Conservation (phyloP, 345 rosid genomes). For the Linum trigynum region DNA sequence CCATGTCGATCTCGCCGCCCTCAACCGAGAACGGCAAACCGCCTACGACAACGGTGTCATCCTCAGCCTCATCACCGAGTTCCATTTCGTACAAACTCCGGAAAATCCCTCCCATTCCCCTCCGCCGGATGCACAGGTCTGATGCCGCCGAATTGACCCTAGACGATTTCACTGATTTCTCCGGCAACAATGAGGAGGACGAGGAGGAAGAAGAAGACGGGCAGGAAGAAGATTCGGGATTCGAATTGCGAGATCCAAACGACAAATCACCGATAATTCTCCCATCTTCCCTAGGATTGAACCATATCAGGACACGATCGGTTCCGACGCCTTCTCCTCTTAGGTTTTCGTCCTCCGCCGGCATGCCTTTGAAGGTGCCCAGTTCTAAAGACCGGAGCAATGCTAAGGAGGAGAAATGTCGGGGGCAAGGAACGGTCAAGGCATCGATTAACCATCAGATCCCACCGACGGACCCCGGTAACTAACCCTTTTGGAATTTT, state of each 20-base stretch:
- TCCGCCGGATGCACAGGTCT: slow-evolving; percentile 17
- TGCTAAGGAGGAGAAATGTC: slow-evolving; percentile 18
- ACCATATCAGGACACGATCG: slow-evolving; percentile 71
- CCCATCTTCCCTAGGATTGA: slow-evolving; percentile 59
- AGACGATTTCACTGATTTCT: neutral
- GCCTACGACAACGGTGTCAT: slow-evolving; percentile 4
- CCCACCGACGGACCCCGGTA: neutral
- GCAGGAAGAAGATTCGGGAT: slow-evolving; percentile 3
- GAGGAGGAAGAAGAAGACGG: neutral
- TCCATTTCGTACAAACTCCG: slow-evolving; percentile 37
- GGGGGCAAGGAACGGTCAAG: slow-evolving; percentile 14
- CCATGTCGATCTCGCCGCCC: no score
- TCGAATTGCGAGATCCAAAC: neutral
- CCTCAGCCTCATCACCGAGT: slow-evolving; percentile 18
- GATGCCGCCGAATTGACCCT: slow-evolving; percentile 3
- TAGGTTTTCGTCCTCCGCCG: slow-evolving; percentile 38
- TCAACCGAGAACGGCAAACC: slow-evolving; percentile 19
- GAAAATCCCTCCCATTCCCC: slow-evolving; percentile 55
- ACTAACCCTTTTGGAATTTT: neutral
- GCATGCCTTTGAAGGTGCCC: slow-evolving; percentile 16
- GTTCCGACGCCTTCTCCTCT: slow-evolving; percentile 42
- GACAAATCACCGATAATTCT: slow-evolving; percentile 33
- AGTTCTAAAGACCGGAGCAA: slow-evolving; percentile 5
- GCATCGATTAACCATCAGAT: slow-evolving; percentile 20
- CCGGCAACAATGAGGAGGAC: slow-evolving; percentile 4